Conservation (phyloP, 2,329 filamentous ascomycete genomes). For the Grosmannia penicillata region DNA sequence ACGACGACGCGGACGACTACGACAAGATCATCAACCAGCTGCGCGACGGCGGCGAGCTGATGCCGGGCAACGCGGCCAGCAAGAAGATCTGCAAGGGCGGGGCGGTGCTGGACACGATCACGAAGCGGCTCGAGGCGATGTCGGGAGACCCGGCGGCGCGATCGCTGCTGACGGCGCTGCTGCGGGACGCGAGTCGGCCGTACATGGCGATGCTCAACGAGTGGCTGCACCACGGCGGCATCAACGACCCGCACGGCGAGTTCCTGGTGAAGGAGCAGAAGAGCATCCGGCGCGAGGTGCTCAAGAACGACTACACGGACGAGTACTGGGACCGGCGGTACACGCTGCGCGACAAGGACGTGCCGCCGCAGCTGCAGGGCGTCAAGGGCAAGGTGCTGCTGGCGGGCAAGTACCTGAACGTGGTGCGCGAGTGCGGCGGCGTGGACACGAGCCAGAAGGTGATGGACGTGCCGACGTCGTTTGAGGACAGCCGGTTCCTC, state of each 20-base stretch:
- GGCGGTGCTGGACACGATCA: conserved; percentile 77
- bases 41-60: conserved; percentile 70
- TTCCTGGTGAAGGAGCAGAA: conserved; percentile 94
- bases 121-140: conserved; percentile 71
- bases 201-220: conserved; percentile 99
- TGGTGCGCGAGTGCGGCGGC: conserved; percentile 91
- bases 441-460: conserved; percentile 86
- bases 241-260: conserved; percentile 85
- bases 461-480: conserved; percentile 75
- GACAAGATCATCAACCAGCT: conserved; percentile 88
- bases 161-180: conserved; percentile 61
- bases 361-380: conserved; percentile 79
- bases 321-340: conserved; percentile 99
- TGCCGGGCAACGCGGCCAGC: conserved; percentile 61
- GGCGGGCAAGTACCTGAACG: conserved; percentile 94
- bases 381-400: conserved; percentile 91
- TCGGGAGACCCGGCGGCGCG: conserved; percentile 85
- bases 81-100: conserved; percentile 97
- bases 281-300: conserved; percentile 76
- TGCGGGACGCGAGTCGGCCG: conserved; percentile 78
- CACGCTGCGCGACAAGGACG: conserved; percentile 78
- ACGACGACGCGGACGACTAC: conserved; percentile 69
- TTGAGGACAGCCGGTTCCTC: conserved; percentile 81
- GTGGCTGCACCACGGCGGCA: conserved; percentile 92
- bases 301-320: conserved; percentile 95